Evolutionary conservation across 2,329 filamentous ascomycete species (phyloP).

Genomic region (Botryotinia convoluta): DNA sequence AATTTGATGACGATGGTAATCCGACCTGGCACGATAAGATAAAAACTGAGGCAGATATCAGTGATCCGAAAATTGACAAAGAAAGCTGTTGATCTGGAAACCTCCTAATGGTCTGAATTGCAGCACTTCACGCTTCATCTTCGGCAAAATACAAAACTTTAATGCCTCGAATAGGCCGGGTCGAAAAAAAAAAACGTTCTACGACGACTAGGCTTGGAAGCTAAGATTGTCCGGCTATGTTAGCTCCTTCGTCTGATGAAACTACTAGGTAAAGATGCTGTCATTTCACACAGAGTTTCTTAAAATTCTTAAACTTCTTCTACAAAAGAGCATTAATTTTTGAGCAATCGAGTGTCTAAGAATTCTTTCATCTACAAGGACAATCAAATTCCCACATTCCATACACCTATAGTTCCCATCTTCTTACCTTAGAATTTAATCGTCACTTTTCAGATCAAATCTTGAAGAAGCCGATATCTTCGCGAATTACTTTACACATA

Average conservation of each 20-base stretch:
- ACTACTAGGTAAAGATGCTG: neutral
- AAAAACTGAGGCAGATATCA: neutral
- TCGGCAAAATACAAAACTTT: too few species aligned
- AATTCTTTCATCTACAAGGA: neutral
- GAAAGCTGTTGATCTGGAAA: neutral
- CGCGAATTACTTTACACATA: too few species aligned
- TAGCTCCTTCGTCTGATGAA: neutral
- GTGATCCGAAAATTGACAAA: neutral
- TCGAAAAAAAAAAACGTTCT: too few species aligned
- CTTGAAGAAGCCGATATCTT: neutral
- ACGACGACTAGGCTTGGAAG: neutral
- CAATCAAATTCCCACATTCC: too few species aligned
- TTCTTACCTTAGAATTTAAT: neutral
- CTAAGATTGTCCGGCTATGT: too few species aligned
- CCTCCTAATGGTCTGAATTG: neutral
- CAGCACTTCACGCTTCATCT: neutral
- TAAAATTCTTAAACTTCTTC: neutral
- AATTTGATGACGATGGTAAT: slow-evolving; percentile 82
- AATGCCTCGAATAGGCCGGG: too few species aligned
- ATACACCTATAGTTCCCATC: neutral
- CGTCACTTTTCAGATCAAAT: neutral
- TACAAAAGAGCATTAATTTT: neutral
- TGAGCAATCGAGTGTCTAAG: neutral
- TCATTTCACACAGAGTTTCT: neutral
- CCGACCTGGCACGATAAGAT: slow-evolving; percentile 55